These are phyloP conservation scores for Chlamydomonas sp. DNA, from an alignment of 139 green algal genomes.

Conservation along the genomic window DNA sequence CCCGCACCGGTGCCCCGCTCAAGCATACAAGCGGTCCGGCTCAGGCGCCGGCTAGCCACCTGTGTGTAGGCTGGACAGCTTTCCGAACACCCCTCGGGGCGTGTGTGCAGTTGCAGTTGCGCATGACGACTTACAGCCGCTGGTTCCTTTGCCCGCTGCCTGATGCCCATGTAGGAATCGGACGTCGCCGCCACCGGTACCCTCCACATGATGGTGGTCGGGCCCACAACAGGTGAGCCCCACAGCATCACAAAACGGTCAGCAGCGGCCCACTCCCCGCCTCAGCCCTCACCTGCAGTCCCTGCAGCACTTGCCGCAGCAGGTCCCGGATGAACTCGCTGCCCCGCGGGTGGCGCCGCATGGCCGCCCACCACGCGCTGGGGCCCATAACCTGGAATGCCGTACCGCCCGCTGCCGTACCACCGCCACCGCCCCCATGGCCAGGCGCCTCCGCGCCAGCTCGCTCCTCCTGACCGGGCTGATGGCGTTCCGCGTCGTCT, in stretches of 20 bases:
- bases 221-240: not conserved
- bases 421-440: slow-evolving; percentile 1
- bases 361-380: slow-evolving; percentile 65
- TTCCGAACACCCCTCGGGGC: too few relatives aligned
- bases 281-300: slow-evolving; percentile 39
- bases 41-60: too few relatives aligned
- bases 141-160: too few relatives aligned
- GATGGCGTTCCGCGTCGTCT: not conserved
- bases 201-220: too few relatives aligned
- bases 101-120: too few relatives aligned
- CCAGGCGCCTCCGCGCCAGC: not conserved
- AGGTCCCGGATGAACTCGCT: slow-evolving; percentile 48
- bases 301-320: slow-evolving; percentile 69
- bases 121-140: too few relatives aligned
- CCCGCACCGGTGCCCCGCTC: too few relatives aligned
- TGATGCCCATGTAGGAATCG: too few relatives aligned
- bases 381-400: slow-evolving; percentile 59
- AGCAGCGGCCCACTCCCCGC: not conserved
- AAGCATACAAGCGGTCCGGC: too few relatives aligned
- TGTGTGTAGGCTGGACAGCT: too few relatives aligned
- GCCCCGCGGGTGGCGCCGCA: slow-evolving; percentile 36
- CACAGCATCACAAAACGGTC: not conserved
- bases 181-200: too few relatives aligned
- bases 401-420: not conserved
- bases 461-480: too few relatives aligned